Evolutionary conservation across 2,329 filamentous ascomycete species (phyloP).

Genomic region (Claviceps maximensis): DNA sequence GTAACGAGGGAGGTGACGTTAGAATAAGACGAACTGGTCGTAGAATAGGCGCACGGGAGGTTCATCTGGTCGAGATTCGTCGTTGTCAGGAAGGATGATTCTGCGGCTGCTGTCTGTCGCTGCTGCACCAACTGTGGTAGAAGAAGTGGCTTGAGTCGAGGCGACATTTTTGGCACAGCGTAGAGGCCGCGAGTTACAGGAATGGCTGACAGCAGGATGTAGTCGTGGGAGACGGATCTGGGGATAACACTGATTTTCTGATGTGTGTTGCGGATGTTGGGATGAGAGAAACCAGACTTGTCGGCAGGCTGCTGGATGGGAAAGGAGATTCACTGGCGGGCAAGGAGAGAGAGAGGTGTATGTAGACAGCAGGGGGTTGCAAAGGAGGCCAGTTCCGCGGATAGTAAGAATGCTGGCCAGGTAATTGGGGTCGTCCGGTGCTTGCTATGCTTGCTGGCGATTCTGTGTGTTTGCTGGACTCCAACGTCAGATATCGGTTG

Average conservation of each 20-base stretch:
- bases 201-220: not conserved
- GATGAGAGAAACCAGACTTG: not conserved
- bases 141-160: conserved; percentile 6
- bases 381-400: not conserved
- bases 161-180: conserved; percentile 5
- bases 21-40: conserved; percentile 45
- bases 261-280: not conserved
- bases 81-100: conserved; percentile 16
- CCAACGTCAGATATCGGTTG: not conserved
- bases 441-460: conserved; percentile 4
- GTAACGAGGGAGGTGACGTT: conserved; percentile 58
- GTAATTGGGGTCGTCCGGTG: not conserved
- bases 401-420: not conserved
- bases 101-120: conserved; percentile 9
- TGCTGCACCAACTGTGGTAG: conserved; percentile 5
- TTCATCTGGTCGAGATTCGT: conserved; percentile 22
- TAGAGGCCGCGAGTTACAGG: conserved; percentile 1
- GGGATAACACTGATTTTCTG: not conserved
- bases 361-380: not conserved
- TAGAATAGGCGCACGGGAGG: conserved; percentile 28
- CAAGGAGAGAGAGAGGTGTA: not conserved
- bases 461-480: not conserved
- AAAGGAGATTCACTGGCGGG: not conserved
- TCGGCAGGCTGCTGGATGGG: not conserved
- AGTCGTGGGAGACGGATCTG: not conserved